A percentile compares a stretch with the other conserved stretches of the same genome.
phyloP scores from a whole-genome alignment of 352 stramenopile species.

The Globisporangium alternatum region DNA sequence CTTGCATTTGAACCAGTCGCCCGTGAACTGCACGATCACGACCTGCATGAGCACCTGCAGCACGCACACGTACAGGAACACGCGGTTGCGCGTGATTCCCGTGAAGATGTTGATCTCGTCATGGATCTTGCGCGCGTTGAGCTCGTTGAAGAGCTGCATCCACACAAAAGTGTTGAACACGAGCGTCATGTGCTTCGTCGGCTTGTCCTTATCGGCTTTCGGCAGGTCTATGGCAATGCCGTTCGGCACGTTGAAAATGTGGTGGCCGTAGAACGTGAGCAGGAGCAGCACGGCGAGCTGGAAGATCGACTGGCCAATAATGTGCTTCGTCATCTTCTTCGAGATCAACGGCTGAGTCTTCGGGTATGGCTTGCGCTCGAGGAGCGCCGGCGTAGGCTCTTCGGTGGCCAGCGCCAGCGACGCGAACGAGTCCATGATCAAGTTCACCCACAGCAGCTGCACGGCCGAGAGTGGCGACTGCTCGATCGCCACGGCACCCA shows the following conservation, averaged over 20 bases:
- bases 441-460: constrained; percentile 97
- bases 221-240: constrained; percentile 34
- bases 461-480: constrained; percentile 89
- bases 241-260: constrained; percentile 47
- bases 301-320: constrained; percentile 90
- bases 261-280: constrained; percentile 72
- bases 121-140: constrained; percentile 83
- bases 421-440: constrained; percentile 97
- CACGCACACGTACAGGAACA: constrained; percentile 92
- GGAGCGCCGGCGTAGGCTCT: constrained; percentile 78
- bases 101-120: constrained; percentile 95
- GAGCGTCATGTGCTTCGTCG: constrained; percentile 92
- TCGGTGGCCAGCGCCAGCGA: constrained; percentile 94
- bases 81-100: constrained; percentile 87
- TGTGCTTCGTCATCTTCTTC: constrained; percentile 93
- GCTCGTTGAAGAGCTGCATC: constrained; percentile 90
- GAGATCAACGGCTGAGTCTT: constrained; percentile 90
- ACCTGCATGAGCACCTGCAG: constrained; percentile 90
- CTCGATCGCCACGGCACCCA: constrained; percentile 66
- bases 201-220: constrained; percentile 33
- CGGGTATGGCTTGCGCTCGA: constrained; percentile 90
- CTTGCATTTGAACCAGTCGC: constrained; percentile 59
- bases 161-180: constrained; percentile 98
- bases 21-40: constrained; percentile 94
- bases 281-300: constrained; percentile 87